Base-by-base conservation (phyloP, 2,329 filamentous ascomycete genomes). In the Fusarium denticulatum region DNA sequence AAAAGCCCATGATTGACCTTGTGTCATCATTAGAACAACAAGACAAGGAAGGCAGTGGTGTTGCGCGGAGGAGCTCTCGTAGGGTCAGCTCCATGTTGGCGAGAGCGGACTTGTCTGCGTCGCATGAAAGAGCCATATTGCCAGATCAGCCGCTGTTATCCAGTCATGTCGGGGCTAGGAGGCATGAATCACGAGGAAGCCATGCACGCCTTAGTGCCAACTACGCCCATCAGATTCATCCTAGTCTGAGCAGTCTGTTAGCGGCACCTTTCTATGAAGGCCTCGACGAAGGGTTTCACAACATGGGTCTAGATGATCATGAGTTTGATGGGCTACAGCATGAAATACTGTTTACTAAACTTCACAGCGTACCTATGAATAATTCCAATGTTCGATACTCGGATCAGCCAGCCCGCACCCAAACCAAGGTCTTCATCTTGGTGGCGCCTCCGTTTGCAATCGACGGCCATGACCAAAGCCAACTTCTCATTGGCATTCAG, bases 21-120 rank as follows among this genome's bases (percentile, higher is more conserved):
- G 92, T 91, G 7, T 88, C 92, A 6, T 90, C 92, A 2, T 83
- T 96, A n/a, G 93, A 93, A 62, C 88, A 93, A 56, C 82, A 84
- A 46, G 92, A 94, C 64, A 88, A 87, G 59, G 85, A 88, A 62
- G 86, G 84, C 16, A 79, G 81, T n/a, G 85, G 86, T 22, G 85
- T 86, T 18, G 87, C 87, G 1, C 84, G 90, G 58, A 86, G 90
- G 67, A 90, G 89, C 69, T 92, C 90, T 24, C 90, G 96, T 47
- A 90, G 96, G 57, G 93, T 98, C 32, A 99, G 96, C 84, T 98
- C 96, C 22, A 89, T 97, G 83, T 86, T 98, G 60, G 95, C 95
- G 22, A 89, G 96, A 77, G 93, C 94, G 37, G 96, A 98, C 79
- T 85, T 98, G 26, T 96, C 94, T 1, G 92, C 94, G 15, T 96